Percentiles rank a stretch among this genome's conserved stretches.
These are phyloP conservation scores for Neurospora pannonica DNA, from an alignment of 495 filamentous ascomycete species.

Conservation along the genomic window DNA sequence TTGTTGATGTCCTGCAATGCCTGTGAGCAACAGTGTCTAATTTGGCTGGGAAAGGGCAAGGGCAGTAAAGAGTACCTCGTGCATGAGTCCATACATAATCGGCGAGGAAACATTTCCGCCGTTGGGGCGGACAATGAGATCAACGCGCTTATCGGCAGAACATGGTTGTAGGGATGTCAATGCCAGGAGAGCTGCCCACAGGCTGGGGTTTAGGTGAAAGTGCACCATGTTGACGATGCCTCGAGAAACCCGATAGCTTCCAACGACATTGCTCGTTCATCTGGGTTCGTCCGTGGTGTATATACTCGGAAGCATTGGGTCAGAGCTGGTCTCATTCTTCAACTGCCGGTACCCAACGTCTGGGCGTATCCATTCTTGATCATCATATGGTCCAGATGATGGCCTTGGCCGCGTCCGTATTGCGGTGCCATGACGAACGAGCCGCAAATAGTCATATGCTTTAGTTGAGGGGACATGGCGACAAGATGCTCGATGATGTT, in stretches of 20 bases:
- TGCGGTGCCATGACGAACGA: background rate
- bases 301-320: background rate
- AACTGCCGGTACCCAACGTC: background rate
- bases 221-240: background rate
- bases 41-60: background rate
- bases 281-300: background rate
- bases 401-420: background rate
- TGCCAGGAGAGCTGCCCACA: background rate
- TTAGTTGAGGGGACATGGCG: background rate
- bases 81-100: constrained; percentile 32
- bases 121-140: constrained; percentile 22
- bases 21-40: background rate
- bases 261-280: background rate
- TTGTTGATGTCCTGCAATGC: constrained; percentile 55
- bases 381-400: background rate
- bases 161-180: background rate
- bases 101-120: constrained; percentile 29
- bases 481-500: background rate
- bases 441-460: background rate
- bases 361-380: background rate
- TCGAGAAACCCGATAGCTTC: background rate
- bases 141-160: constrained; percentile 8
- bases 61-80: constrained; percentile 19
- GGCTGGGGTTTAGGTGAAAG: background rate
- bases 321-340: background rate